A percentile compares a stretch with the other conserved stretches of the same genome.
Conservation (phyloP, 208 protist species). For the Leishmania aethiopica region DNA sequence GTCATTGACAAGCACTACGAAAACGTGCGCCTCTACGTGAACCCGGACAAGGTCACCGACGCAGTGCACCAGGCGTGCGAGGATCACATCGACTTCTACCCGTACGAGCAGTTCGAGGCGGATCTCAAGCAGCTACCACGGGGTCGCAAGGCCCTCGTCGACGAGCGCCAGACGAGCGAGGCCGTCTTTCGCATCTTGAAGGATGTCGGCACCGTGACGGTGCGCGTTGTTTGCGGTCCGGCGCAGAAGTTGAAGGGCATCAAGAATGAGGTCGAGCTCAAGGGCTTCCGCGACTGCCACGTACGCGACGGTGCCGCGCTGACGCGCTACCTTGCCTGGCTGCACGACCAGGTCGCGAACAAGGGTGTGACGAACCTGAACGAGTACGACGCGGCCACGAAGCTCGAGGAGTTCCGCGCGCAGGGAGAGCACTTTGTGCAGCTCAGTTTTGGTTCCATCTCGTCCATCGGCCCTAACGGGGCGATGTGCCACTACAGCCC, state of each 20-base stretch:
- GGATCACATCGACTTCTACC: conserved; percentile 49
- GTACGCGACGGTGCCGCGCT: conserved; percentile 93
- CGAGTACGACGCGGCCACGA: conserved; percentile 82
- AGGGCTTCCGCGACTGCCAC: conserved; percentile 93
- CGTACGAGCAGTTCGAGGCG: conserved; percentile 77
- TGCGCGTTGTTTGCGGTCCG: conserved; percentile 61
- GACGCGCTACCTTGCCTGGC: conserved; percentile 93
- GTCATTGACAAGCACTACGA: conserved; percentile 48
- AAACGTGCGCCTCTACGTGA: conserved; percentile 44
- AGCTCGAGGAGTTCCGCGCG: conserved; percentile 83
- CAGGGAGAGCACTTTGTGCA: conserved; percentile 82
- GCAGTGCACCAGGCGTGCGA: conserved; percentile 23
- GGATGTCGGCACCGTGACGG: conserved; percentile 29
- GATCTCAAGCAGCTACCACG: conserved; percentile 44
- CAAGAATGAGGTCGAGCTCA: conserved; percentile 93
- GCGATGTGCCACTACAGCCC: conserved; percentile 97
- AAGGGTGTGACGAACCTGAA: conserved; percentile 71
- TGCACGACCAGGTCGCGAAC: conserved; percentile 68
- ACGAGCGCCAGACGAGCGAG: conserved; percentile 77
- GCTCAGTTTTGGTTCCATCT: conserved; percentile 95
- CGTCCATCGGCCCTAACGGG: conserved; percentile 86
- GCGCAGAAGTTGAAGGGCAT: conserved; percentile 86
- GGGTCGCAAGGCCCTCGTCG: conserved; percentile 58
- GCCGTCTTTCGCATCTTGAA: conserved; percentile 54
- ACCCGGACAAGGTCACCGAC: conserved; percentile 32